Conservation (phyloP, 169 alveolate genomes). For the Cryptosporidium bovis region DNA sequence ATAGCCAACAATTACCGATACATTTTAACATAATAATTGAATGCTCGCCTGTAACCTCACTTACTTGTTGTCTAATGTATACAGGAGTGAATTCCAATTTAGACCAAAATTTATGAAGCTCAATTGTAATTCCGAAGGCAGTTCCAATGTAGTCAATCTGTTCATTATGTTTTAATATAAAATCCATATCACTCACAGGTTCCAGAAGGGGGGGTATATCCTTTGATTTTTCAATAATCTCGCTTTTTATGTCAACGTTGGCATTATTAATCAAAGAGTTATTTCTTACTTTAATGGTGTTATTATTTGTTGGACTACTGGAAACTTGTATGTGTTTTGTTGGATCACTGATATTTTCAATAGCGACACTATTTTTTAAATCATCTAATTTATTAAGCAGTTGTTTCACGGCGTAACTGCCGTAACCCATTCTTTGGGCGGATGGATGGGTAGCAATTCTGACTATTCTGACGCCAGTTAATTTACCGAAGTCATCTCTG, state of each 20-base stretch:
- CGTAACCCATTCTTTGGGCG: constrained; percentile 97
- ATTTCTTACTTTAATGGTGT: constrained; percentile 39
- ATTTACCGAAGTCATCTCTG: constrained; percentile 93
- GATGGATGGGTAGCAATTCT: constrained; percentile 99
- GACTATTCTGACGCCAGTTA: constrained; percentile 93
- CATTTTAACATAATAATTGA: constrained; percentile 91
- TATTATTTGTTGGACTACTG: not conserved
- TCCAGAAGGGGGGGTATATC: constrained; percentile 58
- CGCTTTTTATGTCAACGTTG: constrained; percentile 15
- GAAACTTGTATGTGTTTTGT: constrained; percentile 23
- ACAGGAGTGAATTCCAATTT: constrained; percentile 92
- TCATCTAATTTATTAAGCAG: constrained; percentile 77
- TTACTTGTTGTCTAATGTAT: constrained; percentile 93
- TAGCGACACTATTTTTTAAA: constrained; percentile 77
- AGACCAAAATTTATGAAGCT: constrained; percentile 94
- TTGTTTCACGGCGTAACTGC: constrained; percentile 92
- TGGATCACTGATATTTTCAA: constrained; percentile 13
- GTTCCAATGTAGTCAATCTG: constrained; percentile 96
- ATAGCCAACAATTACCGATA: constrained; percentile 64
- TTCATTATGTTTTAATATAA: constrained; percentile 35
- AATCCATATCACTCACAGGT: constrained; percentile 29
- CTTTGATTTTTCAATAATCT: constrained; percentile 26
- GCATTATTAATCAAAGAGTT: constrained; percentile 27
- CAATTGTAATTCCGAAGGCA: constrained; percentile 95
- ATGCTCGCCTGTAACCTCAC: constrained; percentile 98